Evolutionary conservation across 202 grass and related monocot genomes (phyloP), one percentile per base, ranked within the genome.

Genomic region (Elaeis oleifera): DNA sequence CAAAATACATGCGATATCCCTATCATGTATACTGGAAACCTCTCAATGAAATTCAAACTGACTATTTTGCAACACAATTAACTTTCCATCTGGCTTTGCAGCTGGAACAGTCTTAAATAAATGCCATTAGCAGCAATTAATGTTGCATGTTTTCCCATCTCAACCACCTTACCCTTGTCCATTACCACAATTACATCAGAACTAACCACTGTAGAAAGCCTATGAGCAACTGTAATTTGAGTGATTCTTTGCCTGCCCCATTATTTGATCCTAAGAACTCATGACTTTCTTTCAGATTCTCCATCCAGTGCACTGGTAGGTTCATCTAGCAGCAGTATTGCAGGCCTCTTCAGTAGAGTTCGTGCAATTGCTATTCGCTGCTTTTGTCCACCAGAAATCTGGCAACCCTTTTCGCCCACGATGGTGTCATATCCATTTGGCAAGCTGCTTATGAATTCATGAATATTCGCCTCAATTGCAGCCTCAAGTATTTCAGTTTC

Each of bases 381-480:
- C 76, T 87, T 87, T 61, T 87, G 79, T 3, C 84, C 84, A 44
- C 84, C 84, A 1, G 76, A 87, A 24, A 87, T 64, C 23, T 87
- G 77, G 61, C 80, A 64, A 61, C 85, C 80, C 60, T 80, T 88
- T 24, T 84, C 85, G 2, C 85, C 85, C 17, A 84, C 85, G 5
- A 84, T 1, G 0, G 80, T 88, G 25, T 74, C 73, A 9, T 88
- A 88, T 49, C 85, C 85, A 1, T 64, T 16, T 17, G 80, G 60
- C 65, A 88, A 51, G 49, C 77, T 49, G 55, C 85, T 80, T 61
- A 89, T 60, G 74, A 89, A 89, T 18, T 81, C 77, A 23, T 88
- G 85, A 23, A 88, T 80, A 66, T 80, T 88, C 8, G 80, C 85
- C 27, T 63, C 65, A 28, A 44, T 74, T 55, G 85, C 79, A 18